Evolutionary conservation across 257 asterid genomes (phyloP).

Genomic region (Osmanthus fragrans): DNA sequence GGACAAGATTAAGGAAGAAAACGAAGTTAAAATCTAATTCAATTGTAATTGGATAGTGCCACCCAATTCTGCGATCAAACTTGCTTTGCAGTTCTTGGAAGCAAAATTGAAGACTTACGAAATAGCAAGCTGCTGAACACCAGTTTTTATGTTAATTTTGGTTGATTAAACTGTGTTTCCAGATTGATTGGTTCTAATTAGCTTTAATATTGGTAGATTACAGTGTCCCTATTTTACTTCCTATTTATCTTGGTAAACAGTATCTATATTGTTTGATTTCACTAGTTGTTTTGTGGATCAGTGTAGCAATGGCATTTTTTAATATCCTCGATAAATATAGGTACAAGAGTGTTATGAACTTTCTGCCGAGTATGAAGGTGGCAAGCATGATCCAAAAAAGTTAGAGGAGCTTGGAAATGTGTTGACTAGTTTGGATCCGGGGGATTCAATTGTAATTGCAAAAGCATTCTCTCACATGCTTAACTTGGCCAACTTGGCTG

Average conservation of each 20-base stretch:
- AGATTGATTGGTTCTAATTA: background rate
- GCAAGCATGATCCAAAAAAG: conserved; percentile 36
- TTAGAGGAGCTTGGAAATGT: conserved; percentile 48
- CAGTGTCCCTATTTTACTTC: background rate
- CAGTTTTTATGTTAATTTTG: background rate
- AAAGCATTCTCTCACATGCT: conserved; percentile 57
- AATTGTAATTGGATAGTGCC: background rate
- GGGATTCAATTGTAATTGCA: conserved; percentile 55
- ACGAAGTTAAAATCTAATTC: background rate
- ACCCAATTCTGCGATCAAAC: background rate
- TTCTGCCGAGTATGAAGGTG: conserved; percentile 47
- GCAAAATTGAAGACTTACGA: background rate
- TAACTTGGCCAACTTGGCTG: conserved; percentile 55
- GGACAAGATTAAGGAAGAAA: background rate
- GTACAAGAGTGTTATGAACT: conserved; percentile 54
- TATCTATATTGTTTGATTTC: background rate
- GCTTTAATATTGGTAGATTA: background rate
- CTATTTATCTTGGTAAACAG: background rate
- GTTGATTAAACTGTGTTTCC: background rate
- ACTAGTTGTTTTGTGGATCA: background rate
- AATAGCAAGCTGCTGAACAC: background rate
- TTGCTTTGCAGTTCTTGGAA: background rate
- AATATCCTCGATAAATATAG: conserved; percentile 22
- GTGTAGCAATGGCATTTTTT: background rate
- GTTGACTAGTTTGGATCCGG: conserved; percentile 51